A percentile compares a stretch with the other conserved stretches of the same genome.
Evolutionary conservation across 2,329 filamentous ascomycete species (phyloP).

Genomic region (Trichoderma endophyticum): DNA sequence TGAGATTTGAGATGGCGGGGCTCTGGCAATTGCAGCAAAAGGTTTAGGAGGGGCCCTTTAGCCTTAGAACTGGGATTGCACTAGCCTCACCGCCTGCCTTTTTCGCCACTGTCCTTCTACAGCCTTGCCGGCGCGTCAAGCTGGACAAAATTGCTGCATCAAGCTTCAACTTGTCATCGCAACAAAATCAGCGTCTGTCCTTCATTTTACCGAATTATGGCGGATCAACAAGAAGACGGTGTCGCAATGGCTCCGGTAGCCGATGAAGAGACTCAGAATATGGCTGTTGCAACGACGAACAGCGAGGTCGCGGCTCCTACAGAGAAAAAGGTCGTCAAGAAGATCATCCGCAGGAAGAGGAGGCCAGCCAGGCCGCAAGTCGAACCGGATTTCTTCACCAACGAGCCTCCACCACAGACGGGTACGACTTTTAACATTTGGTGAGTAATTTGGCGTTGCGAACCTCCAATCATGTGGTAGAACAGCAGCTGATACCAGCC

Average conservation of each 20-base stretch:
- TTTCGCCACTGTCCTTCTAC: conserved; percentile 16
- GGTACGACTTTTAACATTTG: conserved; percentile 86
- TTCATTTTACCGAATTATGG: conserved; percentile 28
- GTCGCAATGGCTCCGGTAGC: conserved; percentile 26
- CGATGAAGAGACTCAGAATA: conserved; percentile 29
- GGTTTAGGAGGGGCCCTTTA: conserved; percentile 5
- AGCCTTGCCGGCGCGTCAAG: conserved; percentile 26
- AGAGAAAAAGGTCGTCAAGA: conserved; percentile 68
- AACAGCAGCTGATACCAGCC: conserved; percentile 36
- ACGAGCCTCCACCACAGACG: conserved; percentile 84
- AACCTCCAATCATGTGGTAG: neutral
- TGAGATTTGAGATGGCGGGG: conserved; percentile 11
- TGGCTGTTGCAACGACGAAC: conserved; percentile 37
- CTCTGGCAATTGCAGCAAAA: conserved; percentile 2
- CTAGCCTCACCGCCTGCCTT: conserved; percentile 31
- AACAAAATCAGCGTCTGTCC: neutral
- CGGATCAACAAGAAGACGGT: conserved; percentile 30
- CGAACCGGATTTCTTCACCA: conserved; percentile 77
- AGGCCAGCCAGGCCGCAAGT: conserved; percentile 87
- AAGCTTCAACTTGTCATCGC: neutral
- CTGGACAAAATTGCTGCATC: neutral
- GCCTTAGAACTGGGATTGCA: neutral
- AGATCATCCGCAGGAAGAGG: conserved; percentile 87
- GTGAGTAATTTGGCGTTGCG: neutral
- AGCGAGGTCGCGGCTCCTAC: conserved; percentile 47